Evolutionary conservation across 768 basidiomycete genomes (phyloP).

Genomic region (Boletus tomentosulus): DNA sequence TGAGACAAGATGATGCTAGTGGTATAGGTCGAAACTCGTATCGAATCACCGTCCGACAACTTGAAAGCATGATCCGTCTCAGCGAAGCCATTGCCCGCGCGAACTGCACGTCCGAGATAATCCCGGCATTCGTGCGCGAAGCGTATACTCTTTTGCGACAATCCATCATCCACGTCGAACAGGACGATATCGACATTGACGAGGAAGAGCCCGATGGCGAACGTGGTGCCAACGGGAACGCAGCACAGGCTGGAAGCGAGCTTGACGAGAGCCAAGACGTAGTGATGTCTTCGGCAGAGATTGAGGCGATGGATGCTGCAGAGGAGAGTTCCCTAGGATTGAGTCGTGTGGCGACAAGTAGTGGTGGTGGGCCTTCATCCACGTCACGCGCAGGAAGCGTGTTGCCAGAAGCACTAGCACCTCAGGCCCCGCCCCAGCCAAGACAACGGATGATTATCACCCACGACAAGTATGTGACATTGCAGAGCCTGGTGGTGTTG

Average conservation of each 20-base stretch:
- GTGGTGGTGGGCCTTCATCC: slow-evolving; percentile 30
- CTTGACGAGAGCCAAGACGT: slow-evolving; percentile 55
- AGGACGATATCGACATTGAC: slow-evolving; percentile 97
- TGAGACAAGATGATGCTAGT: slow-evolving; percentile 89
- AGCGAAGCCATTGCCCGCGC: slow-evolving; percentile 97
- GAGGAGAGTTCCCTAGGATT: slow-evolving; percentile 45
- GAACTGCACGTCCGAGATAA: slow-evolving; percentile 96
- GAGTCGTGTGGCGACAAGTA: slow-evolving; percentile 35
- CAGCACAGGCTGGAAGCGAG: slow-evolving; percentile 32
- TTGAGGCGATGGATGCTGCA: slow-evolving; percentile 49
- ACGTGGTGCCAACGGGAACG: slow-evolving; percentile 37
- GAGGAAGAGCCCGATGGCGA: slow-evolving; percentile 75
- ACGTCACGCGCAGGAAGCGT: slow-evolving; percentile 28
- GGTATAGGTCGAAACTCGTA: slow-evolving; percentile 90
- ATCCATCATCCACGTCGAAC: slow-evolving; percentile 99
- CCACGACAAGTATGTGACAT: slow-evolving; percentile 89
- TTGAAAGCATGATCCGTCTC: slow-evolving; percentile 97
- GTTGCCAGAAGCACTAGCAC: slow-evolving; percentile 28
- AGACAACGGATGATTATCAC: slow-evolving; percentile 88
- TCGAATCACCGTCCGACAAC: slow-evolving; percentile 94
- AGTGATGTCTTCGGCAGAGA: slow-evolving; percentile 60
- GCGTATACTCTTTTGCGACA: slow-evolving; percentile 91
- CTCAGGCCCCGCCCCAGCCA: slow-evolving; percentile 39
- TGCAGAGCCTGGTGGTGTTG: slow-evolving; percentile 85
- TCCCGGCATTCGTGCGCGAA: slow-evolving; percentile 90